A percentile compares a stretch with the other conserved stretches of the same genome.
These are phyloP conservation scores for Allantophomopsis cytisporea DNA, from an alignment of 2,329 filamentous ascomycete genomes.

Conservation along the genomic window DNA sequence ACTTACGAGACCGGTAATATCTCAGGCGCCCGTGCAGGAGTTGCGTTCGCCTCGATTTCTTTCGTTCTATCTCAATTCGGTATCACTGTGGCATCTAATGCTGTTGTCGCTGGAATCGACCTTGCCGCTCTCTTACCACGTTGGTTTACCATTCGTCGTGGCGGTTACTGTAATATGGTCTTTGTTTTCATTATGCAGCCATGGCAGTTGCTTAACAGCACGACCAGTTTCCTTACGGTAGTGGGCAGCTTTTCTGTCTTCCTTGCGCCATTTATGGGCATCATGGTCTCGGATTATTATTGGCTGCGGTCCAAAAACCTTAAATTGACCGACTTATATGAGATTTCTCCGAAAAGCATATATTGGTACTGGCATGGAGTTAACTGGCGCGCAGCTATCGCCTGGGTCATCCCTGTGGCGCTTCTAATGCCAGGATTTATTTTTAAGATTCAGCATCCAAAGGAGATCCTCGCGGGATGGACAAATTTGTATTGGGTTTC, in stretches of 20 bases:
- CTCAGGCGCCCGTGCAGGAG: conserved; percentile 19
- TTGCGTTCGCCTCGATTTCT: conserved; percentile 24
- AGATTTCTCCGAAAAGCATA: conserved; percentile 7
- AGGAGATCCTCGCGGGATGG: conserved; percentile 21
- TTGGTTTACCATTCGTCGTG: conserved; percentile 40
- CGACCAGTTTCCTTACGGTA: conserved; percentile 30
- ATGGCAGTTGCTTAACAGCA: conserved; percentile 32
- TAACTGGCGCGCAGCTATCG: conserved; percentile 18
- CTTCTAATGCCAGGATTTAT: conserved; percentile 27
- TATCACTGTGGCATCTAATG: conserved; percentile 23
- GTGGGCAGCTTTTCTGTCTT: conserved; percentile 29
- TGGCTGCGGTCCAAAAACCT: conserved; percentile 19
- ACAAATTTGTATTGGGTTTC: conserved; percentile 14
- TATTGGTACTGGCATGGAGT: conserved; percentile 19
- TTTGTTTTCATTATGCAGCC: conserved; percentile 29
- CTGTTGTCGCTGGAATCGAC: conserved; percentile 24
- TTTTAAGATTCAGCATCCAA: conserved; percentile 20
- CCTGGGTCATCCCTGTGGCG: conserved; percentile 23
- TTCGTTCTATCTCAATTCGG: conserved; percentile 23
- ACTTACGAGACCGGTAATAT: too few species aligned
- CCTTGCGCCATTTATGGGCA: conserved; percentile 27
- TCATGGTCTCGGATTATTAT: conserved; percentile 26
- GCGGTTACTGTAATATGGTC: conserved; percentile 30
- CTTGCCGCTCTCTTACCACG: conserved; percentile 26
- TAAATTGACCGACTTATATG: conserved; percentile 18